Conservation (phyloP, 768 basidiomycete genomes). For the Pleurotus djamor region DNA sequence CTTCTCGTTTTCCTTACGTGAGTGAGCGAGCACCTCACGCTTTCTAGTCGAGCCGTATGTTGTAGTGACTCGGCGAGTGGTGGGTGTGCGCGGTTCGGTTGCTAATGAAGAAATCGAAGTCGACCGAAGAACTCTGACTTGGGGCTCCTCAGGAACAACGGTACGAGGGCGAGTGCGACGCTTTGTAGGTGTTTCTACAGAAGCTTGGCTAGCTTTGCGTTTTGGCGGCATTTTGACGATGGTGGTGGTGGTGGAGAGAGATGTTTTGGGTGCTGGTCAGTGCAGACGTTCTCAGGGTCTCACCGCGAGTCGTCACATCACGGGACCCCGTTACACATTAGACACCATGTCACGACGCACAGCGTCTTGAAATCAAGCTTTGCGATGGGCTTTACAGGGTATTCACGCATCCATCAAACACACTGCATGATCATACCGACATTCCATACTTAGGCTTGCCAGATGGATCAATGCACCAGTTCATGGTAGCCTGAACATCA, state of each 20-base stretch:
- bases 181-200: constrained; percentile 23
- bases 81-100: not conserved
- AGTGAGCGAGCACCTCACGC: not conserved
- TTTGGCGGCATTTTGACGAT: constrained; percentile 34
- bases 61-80: not conserved
- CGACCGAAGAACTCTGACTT: not conserved
- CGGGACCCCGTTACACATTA: constrained; percentile 6
- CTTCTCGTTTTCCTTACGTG: constrained; percentile 4
- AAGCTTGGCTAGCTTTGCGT: constrained; percentile 32
- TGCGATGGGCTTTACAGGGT: constrained; percentile 67
- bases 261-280: no score
- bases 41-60: not conserved
- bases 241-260: not conserved
- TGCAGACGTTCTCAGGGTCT: no score
- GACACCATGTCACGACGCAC: not conserved
- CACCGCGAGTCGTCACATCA: constrained; percentile 23
- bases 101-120: not conserved
- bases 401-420: constrained; percentile 12
- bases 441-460: constrained; percentile 49
- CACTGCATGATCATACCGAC: constrained; percentile 2
- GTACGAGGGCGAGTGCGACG: constrained; percentile 25
- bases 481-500: constrained; percentile 57
- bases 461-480: constrained; percentile 85
- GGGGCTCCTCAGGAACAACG: not conserved
- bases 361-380: not conserved